Evolutionary conservation across 352 stramenopile genomes (phyloP), one percentile per base, ranked within the genome.

Genomic region (Globisporangium cederbergense): DNA sequence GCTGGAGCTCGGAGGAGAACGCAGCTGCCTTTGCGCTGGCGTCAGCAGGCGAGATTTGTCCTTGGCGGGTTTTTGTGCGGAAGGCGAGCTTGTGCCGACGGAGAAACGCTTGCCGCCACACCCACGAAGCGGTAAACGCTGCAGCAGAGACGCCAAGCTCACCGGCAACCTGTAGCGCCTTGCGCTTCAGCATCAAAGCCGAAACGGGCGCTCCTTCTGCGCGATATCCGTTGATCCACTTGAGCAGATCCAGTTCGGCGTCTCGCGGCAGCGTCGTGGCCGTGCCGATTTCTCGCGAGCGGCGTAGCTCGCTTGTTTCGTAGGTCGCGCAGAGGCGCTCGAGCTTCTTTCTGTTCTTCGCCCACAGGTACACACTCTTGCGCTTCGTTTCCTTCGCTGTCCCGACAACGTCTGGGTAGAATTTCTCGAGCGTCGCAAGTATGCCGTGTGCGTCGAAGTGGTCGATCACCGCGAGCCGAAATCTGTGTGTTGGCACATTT

Each of bases 321-420:
- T 30, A 16, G 36, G 32, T 18, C 14, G 53, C 36, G 53, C 53
- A 60, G 18, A 60, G 36, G 13, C 14, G 32, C 53, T 38, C 49
- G 49, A 64, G 36, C 34, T 57, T 36, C 6, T 58, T 36, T n/a
- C 3, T 25, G 16, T 36, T 18, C 30, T 58, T 64, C 14, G 16
- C 11, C 58, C 58, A 64, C 46, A 58, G 25, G 46, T 64, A 47
- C 25, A 57, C 45, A n/a, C 58, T 64, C 45, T 58, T 64, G 10
- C 30, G 28, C 45, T 64, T 64, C 11, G 34, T 64, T 3, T 53
- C 49, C 28, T 49, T 45, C 36, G n/a, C 46, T 25, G 46, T 36
- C 34, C 9, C 49, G 16, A 8, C 32, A 8, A 47, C 14, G 9
- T 49, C 58, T 54, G 46, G 36, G 36, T 40, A 64, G 58, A 64